Evolutionary conservation across 2,329 filamentous ascomycete genomes (phyloP), one percentile per base, ranked within the genome.

Genomic region (Lachnellula subtilissima): DNA sequence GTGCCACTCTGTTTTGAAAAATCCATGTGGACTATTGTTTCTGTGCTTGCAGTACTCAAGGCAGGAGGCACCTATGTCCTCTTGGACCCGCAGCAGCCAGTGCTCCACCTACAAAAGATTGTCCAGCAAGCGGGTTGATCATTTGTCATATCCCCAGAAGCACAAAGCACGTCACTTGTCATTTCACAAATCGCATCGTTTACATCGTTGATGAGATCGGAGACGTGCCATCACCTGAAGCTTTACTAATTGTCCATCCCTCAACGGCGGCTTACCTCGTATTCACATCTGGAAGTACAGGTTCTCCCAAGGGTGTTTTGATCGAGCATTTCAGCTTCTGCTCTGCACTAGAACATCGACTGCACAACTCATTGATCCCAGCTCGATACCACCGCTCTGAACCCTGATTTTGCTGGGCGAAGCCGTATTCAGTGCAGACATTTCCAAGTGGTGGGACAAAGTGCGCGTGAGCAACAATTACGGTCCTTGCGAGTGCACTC

Each of bases 1-100:
- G 56, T 67, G n/a, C 62, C 60, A n/a, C 47, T 67, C 6, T 64
- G 59, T 40, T 66, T 64, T 47, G 60, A 66, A 32, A 67, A 66
- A 53, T 63, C 60, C 5, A 51, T 35, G 19, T 66, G 59, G 50
- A 58, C 62, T 28, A 53, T 63, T n/a, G 59, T 67, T 15, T 55
- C 55, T 14, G 57, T 64, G 56, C 55, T 66, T n/a, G 60, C 49
- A 50, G 54, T 67, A 2, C 37, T 64, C 14, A 37, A 61, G 45
- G 53, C 63, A 23, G 64, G 65, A 8, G 62, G 52, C 15, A 61
- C 61, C 6, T 67, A 63, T 32, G 64, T 69, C 39, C 58, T 65
- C 12, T 46, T 70, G 15, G 64, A 70, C 53, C 62, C 68, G 11
- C 56, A 53, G 5, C 60, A 68, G 47, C 67, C 66, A 5, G 49